Conservation (phyloP, 306 rosid species). For the Fagus crenata region DNA sequence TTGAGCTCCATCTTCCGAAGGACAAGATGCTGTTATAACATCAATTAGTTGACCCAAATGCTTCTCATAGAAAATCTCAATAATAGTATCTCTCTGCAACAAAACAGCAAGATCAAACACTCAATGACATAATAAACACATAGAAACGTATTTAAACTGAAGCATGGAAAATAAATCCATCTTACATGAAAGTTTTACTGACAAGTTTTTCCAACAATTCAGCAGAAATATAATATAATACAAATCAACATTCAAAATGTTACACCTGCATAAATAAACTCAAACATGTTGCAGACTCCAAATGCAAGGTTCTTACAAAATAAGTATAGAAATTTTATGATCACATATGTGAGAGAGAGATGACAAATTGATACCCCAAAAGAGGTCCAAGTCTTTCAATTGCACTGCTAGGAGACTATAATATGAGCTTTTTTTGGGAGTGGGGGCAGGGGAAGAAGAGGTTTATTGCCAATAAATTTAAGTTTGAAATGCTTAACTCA, state of each 20-base stretch:
- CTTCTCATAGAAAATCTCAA: slow-evolving; percentile 89
- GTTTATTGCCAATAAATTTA: background rate
- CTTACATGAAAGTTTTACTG: slow-evolving; percentile 52
- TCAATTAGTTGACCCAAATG: slow-evolving; percentile 81
- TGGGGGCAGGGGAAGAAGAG: too few relatives aligned
- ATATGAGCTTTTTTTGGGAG: background rate
- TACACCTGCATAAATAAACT: slow-evolving; percentile 50
- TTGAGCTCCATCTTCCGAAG: slow-evolving; percentile 51
- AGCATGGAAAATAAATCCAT: slow-evolving; percentile 28
- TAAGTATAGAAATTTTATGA: background rate
- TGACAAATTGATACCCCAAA: slow-evolving; percentile 1
- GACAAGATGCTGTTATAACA: slow-evolving; percentile 70
- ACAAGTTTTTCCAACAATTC: slow-evolving; percentile 54
- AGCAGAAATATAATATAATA: slow-evolving; percentile 56
- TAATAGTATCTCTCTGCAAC: slow-evolving; percentile 76
- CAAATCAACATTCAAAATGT: slow-evolving; percentile 52
- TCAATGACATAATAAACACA: slow-evolving; percentile 30
- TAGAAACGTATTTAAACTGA: slow-evolving; percentile 19
- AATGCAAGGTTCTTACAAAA: slow-evolving; percentile 21
- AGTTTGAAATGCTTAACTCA: background rate
- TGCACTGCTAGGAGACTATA: background rate
- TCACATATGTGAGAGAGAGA: background rate
- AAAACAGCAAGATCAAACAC: slow-evolving; percentile 31
- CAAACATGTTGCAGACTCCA: slow-evolving; percentile 30
- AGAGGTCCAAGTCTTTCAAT: background rate